Evolutionary conservation across 2,329 filamentous ascomycete species (phyloP), one percentile per base, ranked within the genome.

Genomic region (Neopestalotiopsis rosae): DNA sequence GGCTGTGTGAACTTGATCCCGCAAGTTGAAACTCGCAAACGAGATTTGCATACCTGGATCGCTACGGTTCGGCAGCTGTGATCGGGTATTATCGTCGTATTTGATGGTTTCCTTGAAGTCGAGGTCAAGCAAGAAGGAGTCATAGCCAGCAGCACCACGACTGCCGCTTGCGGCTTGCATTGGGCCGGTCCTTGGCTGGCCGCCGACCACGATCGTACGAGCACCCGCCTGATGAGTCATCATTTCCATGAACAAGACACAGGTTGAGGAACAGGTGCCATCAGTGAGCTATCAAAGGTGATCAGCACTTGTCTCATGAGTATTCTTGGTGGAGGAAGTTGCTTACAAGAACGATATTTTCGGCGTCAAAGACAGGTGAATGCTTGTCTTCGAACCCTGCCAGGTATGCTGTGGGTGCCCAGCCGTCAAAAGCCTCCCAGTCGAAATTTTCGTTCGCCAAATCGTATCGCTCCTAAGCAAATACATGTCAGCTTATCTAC

Each of bases 121-220:
- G 30, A 70, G 63, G 20, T 71, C 74, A 12, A 72, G 69, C 58
- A 74, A 61, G 24, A 69, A 49, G 20, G 71, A 66, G 20, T 62
- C 72, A 70, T 73, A 79, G 2, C 69, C 65, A 9, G 79, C 80
- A 1, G 79, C 80, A 40, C 90, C 91, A 73, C 91, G 89, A 61
- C 89, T 85, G n/a, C 90, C 91, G 17, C 90, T 89, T n/a, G 91
- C 82, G 3, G 84, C 85, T 80, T 91, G 89, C 65, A 67, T 92
- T 0, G 86, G 84, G 0, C 80, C 79, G 0, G 81, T 73, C 12
- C 80, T 78, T 0, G 90, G 86, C 1, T 88, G 86, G 1, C 91
- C 91, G 10, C 91, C 77, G 2, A 81, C 77, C 0, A 77, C 73
- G 14, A 69, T 76, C 0, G 76, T 78, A 28, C 73, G 86, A 1